These are phyloP conservation scores for Candida dajiaensis DNA, from an alignment of 805 yeast species.

Conservation along the genomic window DNA sequence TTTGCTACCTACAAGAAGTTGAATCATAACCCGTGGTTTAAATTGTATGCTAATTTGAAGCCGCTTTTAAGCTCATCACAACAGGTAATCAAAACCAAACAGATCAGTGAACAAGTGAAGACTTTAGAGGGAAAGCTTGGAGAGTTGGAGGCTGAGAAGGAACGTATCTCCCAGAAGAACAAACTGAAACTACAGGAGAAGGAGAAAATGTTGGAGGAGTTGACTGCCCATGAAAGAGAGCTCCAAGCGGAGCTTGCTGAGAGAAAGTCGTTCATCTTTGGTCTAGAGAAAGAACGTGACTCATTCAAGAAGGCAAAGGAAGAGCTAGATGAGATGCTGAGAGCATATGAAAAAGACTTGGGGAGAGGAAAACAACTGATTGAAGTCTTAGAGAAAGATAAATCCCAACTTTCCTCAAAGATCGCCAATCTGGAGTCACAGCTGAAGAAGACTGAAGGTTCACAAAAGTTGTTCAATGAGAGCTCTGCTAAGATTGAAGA, in stretches of 20 bases:
- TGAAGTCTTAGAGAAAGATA: conserved; percentile 19
- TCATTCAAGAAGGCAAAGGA: conserved; percentile 22
- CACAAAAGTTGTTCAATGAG: conserved; percentile 11
- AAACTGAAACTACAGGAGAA: conserved; percentile 36
- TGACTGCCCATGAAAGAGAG: conserved; percentile 35
- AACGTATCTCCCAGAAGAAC: conserved; percentile 23
- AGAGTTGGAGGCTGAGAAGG: conserved; percentile 28
- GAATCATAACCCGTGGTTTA: conserved; percentile 71
- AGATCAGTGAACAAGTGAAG: conserved; percentile 50
- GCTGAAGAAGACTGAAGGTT: conserved; percentile 10
- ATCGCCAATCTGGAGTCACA: conserved; percentile 18
- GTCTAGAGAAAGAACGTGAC: conserved; percentile 22
- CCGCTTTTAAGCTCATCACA: conserved; percentile 68
- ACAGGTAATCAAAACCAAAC: conserved; percentile 52
- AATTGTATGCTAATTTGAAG: conserved; percentile 59
- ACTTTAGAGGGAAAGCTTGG: conserved; percentile 41
- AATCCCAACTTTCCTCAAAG: conserved; percentile 11
- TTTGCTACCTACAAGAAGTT: conserved; percentile 46
- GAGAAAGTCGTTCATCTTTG: conserved; percentile 20
- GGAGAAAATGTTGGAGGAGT: conserved; percentile 37
- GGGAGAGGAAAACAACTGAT: conserved; percentile 19
- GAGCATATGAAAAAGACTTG: conserved; percentile 22
- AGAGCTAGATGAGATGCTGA: conserved; percentile 22
- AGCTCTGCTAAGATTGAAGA: conserved; percentile 15
- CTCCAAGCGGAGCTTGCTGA: conserved; percentile 22